Evolutionary conservation across 2,329 filamentous ascomycete species (phyloP), one percentile per base, ranked within the genome.

Genomic region (Anisogramma anomala): DNA sequence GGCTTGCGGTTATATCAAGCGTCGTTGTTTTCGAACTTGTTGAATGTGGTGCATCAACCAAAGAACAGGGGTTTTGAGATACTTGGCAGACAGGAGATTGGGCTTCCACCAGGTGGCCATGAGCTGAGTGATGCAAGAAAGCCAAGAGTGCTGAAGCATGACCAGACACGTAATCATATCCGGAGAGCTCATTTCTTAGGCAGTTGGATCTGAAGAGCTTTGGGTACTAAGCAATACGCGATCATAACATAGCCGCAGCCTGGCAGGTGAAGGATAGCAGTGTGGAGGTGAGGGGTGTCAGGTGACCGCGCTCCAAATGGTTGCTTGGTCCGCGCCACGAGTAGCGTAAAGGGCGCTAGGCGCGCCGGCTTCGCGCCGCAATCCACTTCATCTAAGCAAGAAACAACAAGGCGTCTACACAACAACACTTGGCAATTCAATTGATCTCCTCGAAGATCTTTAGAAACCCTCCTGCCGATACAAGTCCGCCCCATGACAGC

Each of bases 361-460:
- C n/a, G n/a, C n/a, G n/a, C 23, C 41, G 18, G 27, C 30, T 20
- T 31, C 41, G 45, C 41, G 45, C 32, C 39, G 30, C 42, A 32
- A 30, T 39, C 41, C 36, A 44, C 42, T 40, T 36, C 14, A 32
- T 7, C 14, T 18, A 32, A 32, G 18, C 30, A 32, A 17, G 30
- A 15, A 32, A 18, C 30, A 18, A 11, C 30, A 8, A 18, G 14
- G 23, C 6, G 9, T 11, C 26, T 10, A 30, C 18, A 27, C 17
- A 15, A 30, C 4, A 27, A 27, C 26, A 27, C 8, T 27, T n/a
- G n/a, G n/a, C 6, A 23, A 23, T 6, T 23, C 22, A 23, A 23
- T 23, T 23, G 22, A 23, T n/a, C n/a, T n/a, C n/a, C n/a, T n/a
- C n/a, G n/a, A n/a, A n/a, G n/a, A n/a, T n/a, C n/a, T n/a, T n/a